Base-by-base conservation (phyloP, 768 basidiomycete genomes). In the Pholiota microspora region DNA sequence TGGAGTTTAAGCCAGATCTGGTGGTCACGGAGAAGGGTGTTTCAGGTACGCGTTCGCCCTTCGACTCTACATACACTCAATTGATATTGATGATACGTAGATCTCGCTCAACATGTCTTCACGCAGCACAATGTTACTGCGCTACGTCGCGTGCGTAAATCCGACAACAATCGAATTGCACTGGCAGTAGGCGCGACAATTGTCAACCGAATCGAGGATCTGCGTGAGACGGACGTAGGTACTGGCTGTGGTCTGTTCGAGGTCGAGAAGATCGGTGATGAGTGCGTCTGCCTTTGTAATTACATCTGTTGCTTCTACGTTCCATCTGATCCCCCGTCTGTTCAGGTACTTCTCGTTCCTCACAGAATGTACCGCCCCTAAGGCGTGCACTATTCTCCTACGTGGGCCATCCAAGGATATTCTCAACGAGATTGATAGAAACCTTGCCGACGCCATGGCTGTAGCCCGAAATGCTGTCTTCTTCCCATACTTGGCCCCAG, bases 321-420 rank as follows among this genome's bases (percentile, higher is more conserved):
- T 31, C 29, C 29, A 31, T 31, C 24, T 28, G 25, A 24, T 49
- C 36, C 12, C 12, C 25, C 24, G 28, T 12, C 2, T 23, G 4
- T 21, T 8, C 63, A 92, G 93, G 70, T 98, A 98, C 77, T 99
- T 98, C 71, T 88, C 95, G 27, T 98, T 98, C 85, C 80, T 98
- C 47, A 91, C 88, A n/a, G 85, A 93, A 66, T 99, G 97, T 75
- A 73, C 74, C 31, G 77, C 80, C 12, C 97, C 97, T 4, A 96
- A 97, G 74, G 97, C 96, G 0, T 98, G 97, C 80, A 98, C 96
- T 9, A 94, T 98, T 72, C 84, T 99, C 45, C 89, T 99, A 12
- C 93, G 96, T 36, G 95, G 97, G 1, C 97, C 97, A 0, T 96
- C 94, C 2, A 99, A 98, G 71, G 97, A 98, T 65, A 94, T 98